Conservation (phyloP, 2,329 filamentous ascomycete species). For the Penicillium griseofulvum region DNA sequence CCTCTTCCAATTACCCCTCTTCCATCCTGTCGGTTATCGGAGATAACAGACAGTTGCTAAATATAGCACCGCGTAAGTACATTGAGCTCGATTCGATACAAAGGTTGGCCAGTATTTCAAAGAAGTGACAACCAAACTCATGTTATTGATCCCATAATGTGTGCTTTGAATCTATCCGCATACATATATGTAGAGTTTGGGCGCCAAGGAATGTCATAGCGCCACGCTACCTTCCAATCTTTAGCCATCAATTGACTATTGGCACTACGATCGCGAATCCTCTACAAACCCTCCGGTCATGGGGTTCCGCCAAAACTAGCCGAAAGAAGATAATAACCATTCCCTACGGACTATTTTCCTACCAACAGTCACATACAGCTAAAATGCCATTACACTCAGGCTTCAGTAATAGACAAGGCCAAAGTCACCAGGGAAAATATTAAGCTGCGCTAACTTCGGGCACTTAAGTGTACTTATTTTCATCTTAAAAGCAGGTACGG, state of each 20-base stretch:
- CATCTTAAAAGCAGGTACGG: not conserved
- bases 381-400: not conserved
- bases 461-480: not conserved
- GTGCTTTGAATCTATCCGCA: not conserved
- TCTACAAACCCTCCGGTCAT: not conserved
- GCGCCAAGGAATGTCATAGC: not conserved
- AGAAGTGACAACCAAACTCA: not conserved
- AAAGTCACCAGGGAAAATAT: not conserved
- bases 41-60: not conserved
- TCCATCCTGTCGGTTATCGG: not conserved
- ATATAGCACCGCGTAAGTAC: not conserved
- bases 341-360: not conserved
- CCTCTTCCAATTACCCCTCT: constrained; percentile 8
- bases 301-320: not conserved
- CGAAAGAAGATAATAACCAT: not conserved
- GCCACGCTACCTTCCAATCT: not conserved
- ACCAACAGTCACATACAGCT: not conserved
- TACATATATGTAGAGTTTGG: not conserved
- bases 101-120: not conserved
- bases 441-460: too few species aligned
- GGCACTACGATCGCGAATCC: not conserved
- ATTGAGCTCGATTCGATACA: not conserved
- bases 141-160: not conserved
- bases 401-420: not conserved
- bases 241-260: not conserved